Evolutionary conservation across 306 rosid species (phyloP), one percentile per base, ranked within the genome.

Genomic region (Sicyos edulis): DNA sequence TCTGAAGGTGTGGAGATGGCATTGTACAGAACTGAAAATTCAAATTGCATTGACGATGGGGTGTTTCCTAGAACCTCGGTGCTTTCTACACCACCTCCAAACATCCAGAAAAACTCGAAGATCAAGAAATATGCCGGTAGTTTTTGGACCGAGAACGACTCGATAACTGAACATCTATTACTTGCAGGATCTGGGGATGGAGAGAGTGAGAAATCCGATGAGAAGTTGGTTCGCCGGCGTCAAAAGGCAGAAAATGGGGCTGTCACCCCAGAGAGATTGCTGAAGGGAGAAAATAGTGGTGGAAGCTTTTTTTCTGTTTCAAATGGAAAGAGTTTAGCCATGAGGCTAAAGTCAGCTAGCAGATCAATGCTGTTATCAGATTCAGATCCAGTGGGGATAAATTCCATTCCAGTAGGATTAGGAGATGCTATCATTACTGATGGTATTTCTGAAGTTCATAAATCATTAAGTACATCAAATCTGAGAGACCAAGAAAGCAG

Each of bases 141-240:
- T 82, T 73, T 86, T 50, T 82, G 84, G 50, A 60, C 89, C 0
- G 88, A 82, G 54, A 77, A 85, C 69, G 85, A 74, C 75, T 80
- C 73, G n/a, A 67, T 61, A 60, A 74, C 80, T 32, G 85, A 71
- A 11, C 69, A 78, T 72, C 69, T 74, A 65, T 80, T 66, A 45
- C 54, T 63, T 68, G 51, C 81, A 20, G 90, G 86, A 19, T 65
- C 79, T 20, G 83, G 82, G 17, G 83, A 86, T 54, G 88, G 82
- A 32, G 86, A 76, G 51, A 66, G 60, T 72, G 91, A 88, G 16
- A 90, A 77, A 79, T 85, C 84, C 51, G 92, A 87, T 54, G 96
- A 90, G 75, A 88, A 86, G 74, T 83, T 89, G 0, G 89, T 90
- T 69, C 91, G 96, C 10, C 82, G 96, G 83, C 95, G 91, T 79